Base-by-base conservation (phyloP, 2,329 filamentous ascomycete genomes). In the Ciborinia camelliae region DNA sequence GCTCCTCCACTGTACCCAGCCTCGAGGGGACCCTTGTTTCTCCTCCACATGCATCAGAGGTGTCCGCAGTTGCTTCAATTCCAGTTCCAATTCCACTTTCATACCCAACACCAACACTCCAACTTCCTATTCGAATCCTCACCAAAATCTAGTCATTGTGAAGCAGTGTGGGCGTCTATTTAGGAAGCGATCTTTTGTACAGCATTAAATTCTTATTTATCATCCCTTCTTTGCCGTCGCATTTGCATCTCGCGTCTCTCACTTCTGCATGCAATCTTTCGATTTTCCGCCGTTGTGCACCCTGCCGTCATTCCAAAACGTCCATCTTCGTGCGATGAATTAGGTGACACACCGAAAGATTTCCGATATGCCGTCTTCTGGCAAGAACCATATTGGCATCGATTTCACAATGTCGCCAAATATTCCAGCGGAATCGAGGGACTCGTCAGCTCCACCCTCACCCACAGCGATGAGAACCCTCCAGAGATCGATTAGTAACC, bases 291-390 rank as follows among this genome's bases (percentile, higher is more conserved):
- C 39, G 26, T 26, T 39, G 52, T 45, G 54, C 30, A 57, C 39
- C 39, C 26, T 45, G 26, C 30, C 41, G 41, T 47, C 55, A 47
- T 59, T 59, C 14, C 10, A 59, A 23, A 47, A 20, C 28, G 20
- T 26, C n/a, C 30, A 26, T 47, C 41, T 59, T 47, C 41, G 15
- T 59, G 62, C 48, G 35, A 64, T 64, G 62, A 32, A 18, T 45
- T 64, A 64, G 54, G 62, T 64, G 41, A 58, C 45, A 64, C 62
- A 59, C 62, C 63, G 63, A 62, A 23, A 53, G 45, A 45, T 61
- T 30, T 39, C 41, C 63, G 48, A 48, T n/a, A 64, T 64, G 63
- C 48, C 48, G 12, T 20, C 48, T 32, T 53, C 63, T 41, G 35
- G 63, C 45, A 62, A 61, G 47, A 64, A 51, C 30, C 48, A 59